These are phyloP conservation scores for Marasmius sp. DNA, from an alignment of 1,284 basidiomycete genomes.

Conservation along the genomic window DNA sequence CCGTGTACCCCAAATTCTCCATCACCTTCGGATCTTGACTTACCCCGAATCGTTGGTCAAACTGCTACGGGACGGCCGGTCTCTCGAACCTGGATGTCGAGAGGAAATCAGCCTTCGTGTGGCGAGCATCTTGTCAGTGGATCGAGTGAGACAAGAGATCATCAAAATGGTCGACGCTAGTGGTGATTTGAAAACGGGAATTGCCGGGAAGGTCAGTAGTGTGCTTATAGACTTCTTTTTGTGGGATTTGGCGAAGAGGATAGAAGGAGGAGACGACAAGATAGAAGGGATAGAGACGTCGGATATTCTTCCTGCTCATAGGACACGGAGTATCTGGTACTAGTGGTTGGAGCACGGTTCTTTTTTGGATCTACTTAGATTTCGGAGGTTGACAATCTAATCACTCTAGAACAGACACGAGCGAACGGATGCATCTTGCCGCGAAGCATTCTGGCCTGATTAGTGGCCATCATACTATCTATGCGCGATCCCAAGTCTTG, in stretches of 20 bases:
- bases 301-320: constrained; percentile 68
- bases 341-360: constrained; percentile 26
- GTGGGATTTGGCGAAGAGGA: constrained; percentile 80
- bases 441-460: no score
- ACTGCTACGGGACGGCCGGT: constrained; percentile 41
- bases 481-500: no score
- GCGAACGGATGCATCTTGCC: no score
- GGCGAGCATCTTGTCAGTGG: constrained; percentile 76
- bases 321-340: constrained; percentile 84
- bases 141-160: constrained; percentile 62
- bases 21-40: constrained; percentile 70
- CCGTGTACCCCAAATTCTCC: constrained; percentile 81
- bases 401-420: no score
- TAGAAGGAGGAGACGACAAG: constrained; percentile 59
- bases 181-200: constrained; percentile 2
- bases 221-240: constrained; percentile 85
- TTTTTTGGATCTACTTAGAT: background rate
- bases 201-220: constrained; percentile 54
- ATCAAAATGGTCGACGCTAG: constrained; percentile 23
- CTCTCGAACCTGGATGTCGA: constrained; percentile 52
- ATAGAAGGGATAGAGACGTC: constrained; percentile 56
- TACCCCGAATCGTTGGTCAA: constrained; percentile 60
- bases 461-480: no score
- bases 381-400: no score
- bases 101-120: constrained; percentile 75